Evolutionary conservation across 139 green algal genomes (phyloP).

Genomic region (Coelastrella sp.): DNA sequence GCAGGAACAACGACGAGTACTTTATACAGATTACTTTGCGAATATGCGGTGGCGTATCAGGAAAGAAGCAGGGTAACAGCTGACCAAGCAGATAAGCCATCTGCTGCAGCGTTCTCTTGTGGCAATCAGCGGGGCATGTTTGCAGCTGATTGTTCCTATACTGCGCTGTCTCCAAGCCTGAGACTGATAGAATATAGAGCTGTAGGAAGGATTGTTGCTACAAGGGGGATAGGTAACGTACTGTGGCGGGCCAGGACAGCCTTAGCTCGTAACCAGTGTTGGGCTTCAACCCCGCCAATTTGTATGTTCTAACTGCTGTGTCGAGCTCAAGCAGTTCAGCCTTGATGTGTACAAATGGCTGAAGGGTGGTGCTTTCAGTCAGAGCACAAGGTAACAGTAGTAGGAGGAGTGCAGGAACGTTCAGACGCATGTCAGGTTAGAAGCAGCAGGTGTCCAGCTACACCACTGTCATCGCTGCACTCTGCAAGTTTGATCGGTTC

Average conservation of each 20-base stretch:
- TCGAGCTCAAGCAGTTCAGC: constrained; percentile 24
- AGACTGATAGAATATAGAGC: neutral
- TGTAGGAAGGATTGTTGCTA: no score
- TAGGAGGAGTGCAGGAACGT: neutral
- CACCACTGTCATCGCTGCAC: no score
- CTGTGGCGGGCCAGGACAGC: constrained; percentile 62
- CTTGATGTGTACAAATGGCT: neutral
- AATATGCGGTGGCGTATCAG: no score
- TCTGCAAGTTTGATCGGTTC: no score
- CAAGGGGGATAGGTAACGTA: no score
- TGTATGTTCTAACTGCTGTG: constrained; percentile 32
- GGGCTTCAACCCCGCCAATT: constrained; percentile 42
- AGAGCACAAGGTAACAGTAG: neutral
- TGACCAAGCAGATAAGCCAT: no score
- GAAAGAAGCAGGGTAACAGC: no score
- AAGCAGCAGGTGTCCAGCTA: neutral
- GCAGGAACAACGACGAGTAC: no score
- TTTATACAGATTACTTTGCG: no score
- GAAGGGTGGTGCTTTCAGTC: neutral
- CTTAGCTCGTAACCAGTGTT: constrained; percentile 58
- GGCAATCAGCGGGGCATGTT: no score
- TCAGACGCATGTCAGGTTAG: neutral
- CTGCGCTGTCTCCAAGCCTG: neutral
- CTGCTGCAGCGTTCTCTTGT: no score
- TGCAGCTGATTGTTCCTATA: no score